Evolutionary conservation across 306 rosid genomes (phyloP).

Genomic region (Quercus engelmannii): DNA sequence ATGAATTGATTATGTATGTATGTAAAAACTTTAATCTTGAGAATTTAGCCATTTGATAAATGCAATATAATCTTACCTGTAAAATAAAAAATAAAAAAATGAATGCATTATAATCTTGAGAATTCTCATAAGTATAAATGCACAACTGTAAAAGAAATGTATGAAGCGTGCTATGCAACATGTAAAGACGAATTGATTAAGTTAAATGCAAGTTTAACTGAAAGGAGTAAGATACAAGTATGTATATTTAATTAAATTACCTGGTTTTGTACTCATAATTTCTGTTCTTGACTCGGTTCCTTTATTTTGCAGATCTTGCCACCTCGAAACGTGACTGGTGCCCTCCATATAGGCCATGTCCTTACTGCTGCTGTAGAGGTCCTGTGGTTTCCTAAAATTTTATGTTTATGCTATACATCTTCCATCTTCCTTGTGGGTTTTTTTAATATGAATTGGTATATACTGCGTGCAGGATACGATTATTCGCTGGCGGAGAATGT

Average conservation of each 20-base stretch:
- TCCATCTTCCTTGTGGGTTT: not conserved
- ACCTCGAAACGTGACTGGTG: conserved; percentile 94
- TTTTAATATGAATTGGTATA: conserved; percentile 2
- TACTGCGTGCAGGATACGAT: conserved; percentile 71
- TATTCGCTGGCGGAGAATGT: conserved; percentile 92
- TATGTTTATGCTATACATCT: not conserved
- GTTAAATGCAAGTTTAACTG: not conserved
- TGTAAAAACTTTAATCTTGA: not conserved
- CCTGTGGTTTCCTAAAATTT: not conserved
- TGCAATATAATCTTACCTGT: no score
- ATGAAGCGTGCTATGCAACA: not conserved
- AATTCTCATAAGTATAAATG: not conserved
- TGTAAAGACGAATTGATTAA: not conserved
- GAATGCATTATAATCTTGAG: no score
- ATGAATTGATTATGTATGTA: no score
- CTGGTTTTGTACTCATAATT: not conserved
- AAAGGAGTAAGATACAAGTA: no score
- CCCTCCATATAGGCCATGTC: conserved; percentile 96
- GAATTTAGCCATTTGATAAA: not conserved
- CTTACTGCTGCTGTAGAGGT: conserved; percentile 96
- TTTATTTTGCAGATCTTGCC: conserved; percentile 70
- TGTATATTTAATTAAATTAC: no score
- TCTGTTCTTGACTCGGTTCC: not conserved
- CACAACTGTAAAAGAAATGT: not conserved
- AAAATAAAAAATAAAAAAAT: no score